Percentiles rank a stretch among this genome's conserved stretches.
phyloP scores from a whole-genome alignment of 2,329 filamentous ascomycete genomes.

The Botryotinia globosa region DNA sequence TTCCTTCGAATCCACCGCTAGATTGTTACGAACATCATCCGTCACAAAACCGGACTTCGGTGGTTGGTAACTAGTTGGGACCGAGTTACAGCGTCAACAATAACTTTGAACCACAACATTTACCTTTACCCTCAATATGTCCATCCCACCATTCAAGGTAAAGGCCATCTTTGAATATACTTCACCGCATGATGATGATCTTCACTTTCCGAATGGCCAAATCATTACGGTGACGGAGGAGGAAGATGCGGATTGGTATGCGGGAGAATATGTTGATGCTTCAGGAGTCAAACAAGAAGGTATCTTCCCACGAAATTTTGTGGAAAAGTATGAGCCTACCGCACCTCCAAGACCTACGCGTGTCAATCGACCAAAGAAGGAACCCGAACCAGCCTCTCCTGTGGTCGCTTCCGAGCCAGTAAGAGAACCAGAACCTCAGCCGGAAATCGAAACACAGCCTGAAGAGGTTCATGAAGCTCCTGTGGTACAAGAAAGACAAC shows the following conservation, averaged over 20 bases:
- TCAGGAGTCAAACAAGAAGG: conserved; percentile 73
- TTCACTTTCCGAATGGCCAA: conserved; percentile 80
- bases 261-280: conserved; percentile 79
- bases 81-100: conserved; percentile 18
- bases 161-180: conserved; percentile 93
- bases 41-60: conserved; percentile 31
- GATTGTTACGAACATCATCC: conserved; percentile 12
- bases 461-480: conserved; percentile 41
- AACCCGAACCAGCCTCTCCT: conserved; percentile 39
- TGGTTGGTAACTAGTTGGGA: conserved; percentile 18
- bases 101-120: background rate
- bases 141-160: conserved; percentile 78
- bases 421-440: conserved; percentile 37
- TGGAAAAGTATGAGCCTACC: conserved; percentile 90
- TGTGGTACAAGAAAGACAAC: conserved; percentile 33
- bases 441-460: conserved; percentile 41
- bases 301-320: conserved; percentile 94
- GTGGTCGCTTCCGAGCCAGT: conserved; percentile 40
- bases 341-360: conserved; percentile 83
- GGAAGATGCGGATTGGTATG: conserved; percentile 93
- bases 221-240: conserved; percentile 90
- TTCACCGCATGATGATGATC: conserved; percentile 91
- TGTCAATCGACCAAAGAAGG: conserved; percentile 63
- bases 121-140: conserved; percentile 51
- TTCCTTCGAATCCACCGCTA: conserved; percentile 8